These are phyloP conservation scores for Plantago major DNA, from an alignment of 257 asterid species.

Conservation along the genomic window DNA sequence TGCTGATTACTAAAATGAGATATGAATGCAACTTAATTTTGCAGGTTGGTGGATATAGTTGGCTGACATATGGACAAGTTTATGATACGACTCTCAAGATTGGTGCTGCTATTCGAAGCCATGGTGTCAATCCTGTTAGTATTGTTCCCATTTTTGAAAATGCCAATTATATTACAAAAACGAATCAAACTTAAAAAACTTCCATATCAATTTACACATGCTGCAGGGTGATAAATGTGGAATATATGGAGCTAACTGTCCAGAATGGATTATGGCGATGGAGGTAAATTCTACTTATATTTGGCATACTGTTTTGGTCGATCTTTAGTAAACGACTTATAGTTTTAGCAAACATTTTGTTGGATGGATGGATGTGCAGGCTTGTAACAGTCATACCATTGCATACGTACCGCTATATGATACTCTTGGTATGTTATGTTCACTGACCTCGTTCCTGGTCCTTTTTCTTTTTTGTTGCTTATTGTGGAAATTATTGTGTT, in stretches of 20 bases:
- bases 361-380: slow-evolving; percentile 40
- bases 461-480: not conserved
- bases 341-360: not conserved
- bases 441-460: not conserved
- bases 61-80: slow-evolving; percentile 61
- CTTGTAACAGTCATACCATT: slow-evolving; percentile 75
- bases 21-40: not conserved
- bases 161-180: not conserved
- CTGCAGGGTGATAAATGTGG: slow-evolving; percentile 81
- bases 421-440: slow-evolving; percentile 58
- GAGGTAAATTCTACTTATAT: slow-evolving; percentile 40
- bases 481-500: not conserved
- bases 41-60: slow-evolving; percentile 66
- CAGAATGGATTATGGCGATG: slow-evolving; percentile 92
- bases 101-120: slow-evolving; percentile 74
- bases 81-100: slow-evolving; percentile 44
- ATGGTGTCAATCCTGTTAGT: slow-evolving; percentile 72
- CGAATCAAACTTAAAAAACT: not conserved
- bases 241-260: slow-evolving; percentile 78
- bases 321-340: not conserved
- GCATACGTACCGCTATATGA: slow-evolving; percentile 86
- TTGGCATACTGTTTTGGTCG: not conserved
- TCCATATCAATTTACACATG: not conserved
- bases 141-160: not conserved
- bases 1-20: not conserved